Conservation (phyloP, 768 basidiomycete species). For the Rhodosporidiobolus odoratus region DNA sequence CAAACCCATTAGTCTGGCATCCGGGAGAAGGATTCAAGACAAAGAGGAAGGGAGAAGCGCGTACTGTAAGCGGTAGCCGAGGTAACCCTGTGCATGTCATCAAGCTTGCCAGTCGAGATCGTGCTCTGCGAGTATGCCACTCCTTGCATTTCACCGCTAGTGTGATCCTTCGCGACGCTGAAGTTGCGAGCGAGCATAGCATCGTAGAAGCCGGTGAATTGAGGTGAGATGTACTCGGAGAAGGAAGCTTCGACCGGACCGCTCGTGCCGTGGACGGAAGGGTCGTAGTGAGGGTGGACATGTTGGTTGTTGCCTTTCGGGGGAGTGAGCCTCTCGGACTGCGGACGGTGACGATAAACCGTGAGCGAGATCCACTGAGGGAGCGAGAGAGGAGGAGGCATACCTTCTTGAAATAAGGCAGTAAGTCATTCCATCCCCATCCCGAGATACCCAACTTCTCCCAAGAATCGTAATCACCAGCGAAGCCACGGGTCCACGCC, state of each 20-base stretch:
- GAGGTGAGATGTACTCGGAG: constrained; percentile 8
- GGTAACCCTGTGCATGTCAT: constrained; percentile 14
- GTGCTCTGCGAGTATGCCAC: constrained; percentile 5
- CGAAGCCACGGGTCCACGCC: constrained; percentile 25
- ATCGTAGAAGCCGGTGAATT: constrained; percentile 22
- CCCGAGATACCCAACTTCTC: not conserved
- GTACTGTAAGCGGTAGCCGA: constrained; percentile 22
- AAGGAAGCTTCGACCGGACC: constrained; percentile 14
- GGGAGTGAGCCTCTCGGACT: constrained; percentile 19
- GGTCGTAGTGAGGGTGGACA: constrained; percentile 6
- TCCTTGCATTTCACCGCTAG: not conserved
- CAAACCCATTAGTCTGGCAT: not conserved
- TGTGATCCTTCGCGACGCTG: constrained; percentile 4
- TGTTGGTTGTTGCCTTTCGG: not conserved
- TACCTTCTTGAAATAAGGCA: constrained; percentile 5
- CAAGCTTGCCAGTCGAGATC: constrained; percentile 8
- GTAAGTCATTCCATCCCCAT: constrained; percentile 8
- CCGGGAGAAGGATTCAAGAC: too few relatives aligned
- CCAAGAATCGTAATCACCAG: constrained; percentile 15
- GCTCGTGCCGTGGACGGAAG: not conserved
- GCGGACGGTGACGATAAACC: not conserved
- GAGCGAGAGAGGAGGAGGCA: not conserved
- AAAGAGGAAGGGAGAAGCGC: not conserved
- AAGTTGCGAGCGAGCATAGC: not conserved
- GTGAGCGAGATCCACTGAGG: too few relatives aligned